These are phyloP conservation scores for Pichia sp. DNA, from an alignment of 1,139 yeast genomes.

Conservation along the genomic window DNA sequence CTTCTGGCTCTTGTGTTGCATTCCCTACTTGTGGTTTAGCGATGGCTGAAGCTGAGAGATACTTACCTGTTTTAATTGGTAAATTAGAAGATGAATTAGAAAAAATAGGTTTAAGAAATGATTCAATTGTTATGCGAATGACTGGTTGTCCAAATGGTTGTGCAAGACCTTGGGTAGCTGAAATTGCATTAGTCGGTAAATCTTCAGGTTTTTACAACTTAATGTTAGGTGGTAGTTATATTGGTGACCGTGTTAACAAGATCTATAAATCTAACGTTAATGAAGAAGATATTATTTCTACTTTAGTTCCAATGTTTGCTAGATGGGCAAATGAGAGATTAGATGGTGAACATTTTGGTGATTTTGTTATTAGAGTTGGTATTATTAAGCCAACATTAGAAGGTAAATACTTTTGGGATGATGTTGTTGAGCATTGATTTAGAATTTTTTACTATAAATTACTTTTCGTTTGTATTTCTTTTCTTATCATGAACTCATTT, in stretches of 20 bases:
- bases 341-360: constrained; percentile 94
- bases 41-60: constrained; percentile 97
- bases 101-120: constrained; percentile 90
- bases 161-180: constrained; percentile 98
- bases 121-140: constrained; percentile 95
- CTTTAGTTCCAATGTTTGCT: constrained; percentile 79
- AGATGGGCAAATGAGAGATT: constrained; percentile 89
- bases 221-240: constrained; percentile 95
- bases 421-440: constrained; percentile 62
- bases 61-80: constrained; percentile 74
- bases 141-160: constrained; percentile 99
- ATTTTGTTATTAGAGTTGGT: constrained; percentile 80
- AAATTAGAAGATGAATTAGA: constrained; percentile 82
- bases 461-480: neutral
- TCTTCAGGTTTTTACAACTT: constrained; percentile 90
- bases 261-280: constrained; percentile 81
- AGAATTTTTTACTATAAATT: neutral
- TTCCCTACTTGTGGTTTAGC: constrained; percentile 99
- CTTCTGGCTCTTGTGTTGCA: constrained; percentile 96
- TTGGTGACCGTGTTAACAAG: constrained; percentile 90
- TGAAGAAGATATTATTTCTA: constrained; percentile 79
- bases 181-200: constrained; percentile 91
- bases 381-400: constrained; percentile 82
- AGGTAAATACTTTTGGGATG: constrained; percentile 94
- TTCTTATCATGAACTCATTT: neutral